These are phyloP conservation scores for Ophiostoma ulmi DNA, from an alignment of 2,329 filamentous ascomycete genomes.

Conservation along the genomic window DNA sequence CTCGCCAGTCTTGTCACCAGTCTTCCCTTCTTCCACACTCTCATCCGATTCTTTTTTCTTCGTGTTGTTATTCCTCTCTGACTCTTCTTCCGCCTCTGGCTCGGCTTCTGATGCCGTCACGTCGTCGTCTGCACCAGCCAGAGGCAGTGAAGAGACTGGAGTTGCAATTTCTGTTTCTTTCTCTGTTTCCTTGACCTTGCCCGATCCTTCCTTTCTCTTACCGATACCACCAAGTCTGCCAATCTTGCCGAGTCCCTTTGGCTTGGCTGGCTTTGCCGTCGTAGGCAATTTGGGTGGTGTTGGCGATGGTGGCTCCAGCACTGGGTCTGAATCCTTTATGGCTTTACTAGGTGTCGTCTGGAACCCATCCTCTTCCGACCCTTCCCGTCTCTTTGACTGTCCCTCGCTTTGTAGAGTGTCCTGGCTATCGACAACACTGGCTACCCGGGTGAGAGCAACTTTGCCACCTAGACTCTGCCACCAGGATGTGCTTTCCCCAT, in stretches of 20 bases:
- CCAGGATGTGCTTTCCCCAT: slow-evolving; percentile 41
- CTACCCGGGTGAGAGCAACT: slow-evolving; percentile 28
- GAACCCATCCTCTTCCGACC: slow-evolving; percentile 8
- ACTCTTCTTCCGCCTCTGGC: not conserved
- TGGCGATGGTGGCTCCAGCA: slow-evolving; percentile 17
- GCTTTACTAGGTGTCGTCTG: slow-evolving; percentile 7
- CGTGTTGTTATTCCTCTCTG: not conserved
- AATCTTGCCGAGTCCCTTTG: slow-evolving; percentile 18
- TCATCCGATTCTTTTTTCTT: not conserved
- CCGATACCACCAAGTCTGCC: slow-evolving; percentile 28
- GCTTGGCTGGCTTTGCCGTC: not conserved
- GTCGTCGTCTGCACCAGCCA: slow-evolving; percentile 9
- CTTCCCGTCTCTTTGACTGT: not conserved
- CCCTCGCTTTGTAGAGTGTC: not conserved
- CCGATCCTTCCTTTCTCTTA: slow-evolving; percentile 31
- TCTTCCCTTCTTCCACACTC: not conserved
- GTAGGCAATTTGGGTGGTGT: slow-evolving; percentile 10
- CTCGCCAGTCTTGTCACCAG: not conserved
- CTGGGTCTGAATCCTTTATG: not conserved
- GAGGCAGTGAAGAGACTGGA: slow-evolving; percentile 34
- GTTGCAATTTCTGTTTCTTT: not conserved
- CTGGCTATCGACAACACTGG: not conserved
- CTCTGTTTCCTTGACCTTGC: not conserved
- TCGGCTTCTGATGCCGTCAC: slow-evolving; percentile 45
- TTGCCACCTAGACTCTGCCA: slow-evolving; percentile 42